Evolutionary conservation across 2,329 filamentous ascomycete genomes (phyloP).

Genomic region (Cordyceps farinosa): DNA sequence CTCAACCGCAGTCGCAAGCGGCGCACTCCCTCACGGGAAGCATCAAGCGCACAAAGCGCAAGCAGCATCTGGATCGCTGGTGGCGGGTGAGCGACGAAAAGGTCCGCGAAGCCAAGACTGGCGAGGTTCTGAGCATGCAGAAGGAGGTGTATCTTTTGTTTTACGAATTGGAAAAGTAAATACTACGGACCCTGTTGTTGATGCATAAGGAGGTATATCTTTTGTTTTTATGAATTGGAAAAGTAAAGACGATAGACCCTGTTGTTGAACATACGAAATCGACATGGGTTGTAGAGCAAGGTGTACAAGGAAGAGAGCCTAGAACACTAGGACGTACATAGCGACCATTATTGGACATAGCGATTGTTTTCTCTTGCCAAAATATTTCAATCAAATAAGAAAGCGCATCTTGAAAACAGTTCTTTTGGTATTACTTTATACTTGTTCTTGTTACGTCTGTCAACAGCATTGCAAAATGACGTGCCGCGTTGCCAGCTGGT

Average conservation of each 20-base stretch:
- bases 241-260: constrained; percentile 25
- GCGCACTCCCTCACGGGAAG: constrained; percentile 21
- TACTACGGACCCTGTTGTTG: not conserved
- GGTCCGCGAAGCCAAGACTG: constrained; percentile 89
- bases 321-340: constrained; percentile 4
- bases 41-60: constrained; percentile 38
- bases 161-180: constrained; percentile 72
- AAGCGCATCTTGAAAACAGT: not conserved
- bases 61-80: constrained; percentile 66
- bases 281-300: not conserved
- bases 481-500: not conserved
- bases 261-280: not conserved
- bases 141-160: constrained; percentile 94
- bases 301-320: not conserved
- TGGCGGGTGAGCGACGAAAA: constrained; percentile 98
- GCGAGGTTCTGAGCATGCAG: constrained; percentile 88
- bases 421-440: not conserved
- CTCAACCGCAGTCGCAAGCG: not conserved
- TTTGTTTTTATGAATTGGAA: constrained; percentile 87
- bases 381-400: not conserved
- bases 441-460: too few relatives aligned
- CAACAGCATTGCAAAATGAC: not conserved
- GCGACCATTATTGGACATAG: not conserved
- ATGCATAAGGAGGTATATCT: constrained; percentile 72
- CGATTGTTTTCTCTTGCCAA: not conserved